phyloP scores from a whole-genome alignment of 2,329 filamentous ascomycete genomes.

The Daldinia sp. region DNA sequence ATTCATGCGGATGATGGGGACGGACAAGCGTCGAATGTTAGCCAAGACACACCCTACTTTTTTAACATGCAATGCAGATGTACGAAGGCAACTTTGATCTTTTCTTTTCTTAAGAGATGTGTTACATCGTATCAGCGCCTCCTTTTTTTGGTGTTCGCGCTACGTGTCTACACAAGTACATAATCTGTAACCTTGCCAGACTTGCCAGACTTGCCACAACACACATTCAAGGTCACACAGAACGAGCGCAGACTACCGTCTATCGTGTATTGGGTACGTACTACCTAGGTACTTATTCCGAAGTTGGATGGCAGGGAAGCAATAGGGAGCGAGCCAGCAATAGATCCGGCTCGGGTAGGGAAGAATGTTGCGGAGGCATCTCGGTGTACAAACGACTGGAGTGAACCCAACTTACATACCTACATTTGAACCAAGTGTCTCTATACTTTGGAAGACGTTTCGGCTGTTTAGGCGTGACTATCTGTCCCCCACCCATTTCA shows the following conservation, averaged over 20 bases:
- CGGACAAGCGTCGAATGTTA: not conserved
- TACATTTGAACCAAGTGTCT: constrained; percentile 3
- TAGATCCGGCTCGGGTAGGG: constrained; percentile 22
- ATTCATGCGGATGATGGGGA: not conserved
- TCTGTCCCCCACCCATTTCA: constrained; percentile 16
- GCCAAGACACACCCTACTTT: constrained; percentile 8
- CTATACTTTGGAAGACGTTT: constrained; percentile 13
- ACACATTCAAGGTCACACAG: constrained; percentile 8
- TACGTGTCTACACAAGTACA: constrained; percentile 23
- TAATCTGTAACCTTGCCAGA: constrained; percentile 19
- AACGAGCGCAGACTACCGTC: not conserved
- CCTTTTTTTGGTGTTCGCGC: constrained; percentile 20
- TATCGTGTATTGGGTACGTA: not conserved
- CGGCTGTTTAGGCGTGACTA: constrained; percentile 25
- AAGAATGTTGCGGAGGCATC: constrained; percentile 23
- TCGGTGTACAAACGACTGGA: constrained; percentile 24
- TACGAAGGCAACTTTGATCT: constrained; percentile 8
- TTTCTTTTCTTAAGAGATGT: not conserved
- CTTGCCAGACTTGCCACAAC: constrained; percentile 10
- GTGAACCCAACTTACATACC: constrained; percentile 15
- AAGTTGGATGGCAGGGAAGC: constrained; percentile 24
- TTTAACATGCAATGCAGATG: constrained; percentile 14
- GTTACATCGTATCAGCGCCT: constrained; percentile 26
- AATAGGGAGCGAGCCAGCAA: constrained; percentile 21
- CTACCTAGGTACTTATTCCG: constrained; percentile 17